These are phyloP conservation scores for Phytophthora agathidicida DNA, from an alignment of 352 stramenopile species.

Conservation along the genomic window DNA sequence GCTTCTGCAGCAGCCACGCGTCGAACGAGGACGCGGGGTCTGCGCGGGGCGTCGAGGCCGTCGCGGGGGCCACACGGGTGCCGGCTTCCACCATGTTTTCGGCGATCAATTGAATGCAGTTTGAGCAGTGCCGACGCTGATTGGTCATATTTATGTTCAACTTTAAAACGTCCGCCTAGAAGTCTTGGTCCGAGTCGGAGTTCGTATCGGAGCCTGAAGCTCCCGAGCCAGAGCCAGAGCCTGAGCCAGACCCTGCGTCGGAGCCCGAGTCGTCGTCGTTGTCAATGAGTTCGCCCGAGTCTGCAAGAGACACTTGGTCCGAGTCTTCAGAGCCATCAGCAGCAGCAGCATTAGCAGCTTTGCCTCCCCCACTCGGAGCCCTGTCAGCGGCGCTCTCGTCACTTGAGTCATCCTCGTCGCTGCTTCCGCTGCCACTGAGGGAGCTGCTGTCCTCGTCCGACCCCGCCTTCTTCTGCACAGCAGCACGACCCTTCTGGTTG, in stretches of 20 bases:
- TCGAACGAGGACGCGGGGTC: slow-evolving; percentile 43
- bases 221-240: slow-evolving; percentile 66
- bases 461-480: slow-evolving; percentile 40
- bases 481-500: slow-evolving; percentile 56
- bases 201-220: slow-evolving; percentile 71
- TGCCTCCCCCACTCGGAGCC: slow-evolving; percentile 11
- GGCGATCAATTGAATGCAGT: not conserved
- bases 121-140: not conserved
- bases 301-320: slow-evolving; percentile 83
- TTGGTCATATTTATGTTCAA: too few relatives aligned
- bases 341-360: slow-evolving; percentile 13
- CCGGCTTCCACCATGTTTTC: slow-evolving; percentile 7
- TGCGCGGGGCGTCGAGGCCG: slow-evolving; percentile 17
- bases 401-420: slow-evolving; percentile 54
- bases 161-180: slow-evolving; percentile 42
- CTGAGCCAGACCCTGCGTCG: slow-evolving; percentile 43
- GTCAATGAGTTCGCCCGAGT: slow-evolving; percentile 84
- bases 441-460: slow-evolving; percentile 56
- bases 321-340: slow-evolving; percentile 64
- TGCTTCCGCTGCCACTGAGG: slow-evolving; percentile 41
- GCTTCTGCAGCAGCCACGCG: slow-evolving; percentile 78
- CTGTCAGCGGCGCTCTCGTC: slow-evolving; percentile 50
- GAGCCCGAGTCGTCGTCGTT: slow-evolving; percentile 81
- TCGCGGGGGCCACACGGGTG: not conserved
- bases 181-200: slow-evolving; percentile 87